Evolutionary conservation across 176 grass and related monocot species (phyloP).

Genomic region (Themeda triandra): DNA sequence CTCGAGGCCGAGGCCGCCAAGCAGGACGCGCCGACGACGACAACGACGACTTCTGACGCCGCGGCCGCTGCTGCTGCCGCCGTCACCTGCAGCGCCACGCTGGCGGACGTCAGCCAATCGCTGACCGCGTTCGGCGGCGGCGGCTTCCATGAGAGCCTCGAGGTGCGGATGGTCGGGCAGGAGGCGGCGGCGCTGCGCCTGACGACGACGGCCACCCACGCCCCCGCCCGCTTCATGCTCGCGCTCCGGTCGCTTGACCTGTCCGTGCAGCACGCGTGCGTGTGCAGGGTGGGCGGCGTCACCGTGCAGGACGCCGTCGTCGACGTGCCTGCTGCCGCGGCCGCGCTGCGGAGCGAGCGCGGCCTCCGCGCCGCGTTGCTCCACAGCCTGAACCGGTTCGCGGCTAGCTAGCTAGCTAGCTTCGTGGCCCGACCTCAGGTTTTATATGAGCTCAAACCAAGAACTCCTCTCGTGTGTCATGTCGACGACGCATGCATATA

Average conservation of each 20-base stretch:
- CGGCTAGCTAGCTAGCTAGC: neutral
- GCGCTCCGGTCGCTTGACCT: slow-evolving; percentile 39
- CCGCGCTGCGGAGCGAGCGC: slow-evolving; percentile 10
- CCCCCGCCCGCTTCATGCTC: slow-evolving; percentile 46
- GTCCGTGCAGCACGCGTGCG: slow-evolving; percentile 44
- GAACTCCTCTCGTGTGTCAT: too few relatives aligned
- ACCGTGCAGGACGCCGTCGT: slow-evolving; percentile 54
- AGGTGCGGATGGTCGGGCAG: slow-evolving; percentile 29
- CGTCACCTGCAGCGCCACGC: too few relatives aligned
- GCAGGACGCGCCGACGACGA: too few relatives aligned
- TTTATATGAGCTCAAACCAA: too few relatives aligned
- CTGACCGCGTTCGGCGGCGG: too few relatives aligned
- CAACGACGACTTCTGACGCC: too few relatives aligned
- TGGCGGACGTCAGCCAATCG: too few relatives aligned
- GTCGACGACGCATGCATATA: too few relatives aligned
- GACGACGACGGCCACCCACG: neutral
- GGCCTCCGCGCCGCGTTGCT: slow-evolving; percentile 34
- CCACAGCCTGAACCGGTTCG: neutral
- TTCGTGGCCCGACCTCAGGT: neutral
- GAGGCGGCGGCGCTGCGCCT: slow-evolving; percentile 16
- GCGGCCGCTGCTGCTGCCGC: too few relatives aligned
- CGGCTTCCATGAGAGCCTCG: too few relatives aligned
- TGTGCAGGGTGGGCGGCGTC: slow-evolving; percentile 26
- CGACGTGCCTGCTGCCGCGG: slow-evolving; percentile 42
- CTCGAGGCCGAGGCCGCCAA: too few relatives aligned